Evolutionary conservation across 139 green algal species (phyloP).

Genomic region (Edaphochlamys debaryana): DNA sequence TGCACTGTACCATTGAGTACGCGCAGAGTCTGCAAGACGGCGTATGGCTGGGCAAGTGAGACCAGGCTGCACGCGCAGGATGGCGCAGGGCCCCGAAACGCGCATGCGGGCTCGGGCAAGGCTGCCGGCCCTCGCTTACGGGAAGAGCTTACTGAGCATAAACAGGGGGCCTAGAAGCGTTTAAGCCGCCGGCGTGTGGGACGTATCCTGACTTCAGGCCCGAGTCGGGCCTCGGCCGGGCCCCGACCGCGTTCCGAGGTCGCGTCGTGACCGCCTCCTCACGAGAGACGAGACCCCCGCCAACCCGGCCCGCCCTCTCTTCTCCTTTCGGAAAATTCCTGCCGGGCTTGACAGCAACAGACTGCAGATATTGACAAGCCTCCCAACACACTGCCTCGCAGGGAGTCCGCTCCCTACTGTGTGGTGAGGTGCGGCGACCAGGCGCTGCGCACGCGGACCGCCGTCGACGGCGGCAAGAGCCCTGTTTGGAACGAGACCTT

Average conservation of each 20-base stretch:
- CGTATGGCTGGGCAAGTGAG: conserved; percentile 1
- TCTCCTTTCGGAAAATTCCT: not conserved
- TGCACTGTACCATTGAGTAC: conserved; percentile 18
- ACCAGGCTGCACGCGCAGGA: no score
- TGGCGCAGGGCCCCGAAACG: not conserved
- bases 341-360: no score
- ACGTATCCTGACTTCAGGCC: no score
- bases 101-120: not conserved
- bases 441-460: not conserved
- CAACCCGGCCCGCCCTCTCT: not conserved
- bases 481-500: conserved; percentile 48
- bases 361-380: not conserved
- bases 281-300: no score
- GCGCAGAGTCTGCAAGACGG: conserved; percentile 6
- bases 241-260: no score
- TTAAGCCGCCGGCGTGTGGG: no score
- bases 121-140: no score
- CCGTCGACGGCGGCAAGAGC: not conserved
- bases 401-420: conserved; percentile 30
- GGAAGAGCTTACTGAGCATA: no score
- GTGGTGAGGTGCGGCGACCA: conserved; percentile 12
- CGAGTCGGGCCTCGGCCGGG: no score
- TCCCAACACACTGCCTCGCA: not conserved
- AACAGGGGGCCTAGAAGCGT: no score
- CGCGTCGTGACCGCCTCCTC: no score